Evolutionary conservation across 2,329 filamentous ascomycete species (phyloP).

Genomic region (Calonectria leucothoes): DNA sequence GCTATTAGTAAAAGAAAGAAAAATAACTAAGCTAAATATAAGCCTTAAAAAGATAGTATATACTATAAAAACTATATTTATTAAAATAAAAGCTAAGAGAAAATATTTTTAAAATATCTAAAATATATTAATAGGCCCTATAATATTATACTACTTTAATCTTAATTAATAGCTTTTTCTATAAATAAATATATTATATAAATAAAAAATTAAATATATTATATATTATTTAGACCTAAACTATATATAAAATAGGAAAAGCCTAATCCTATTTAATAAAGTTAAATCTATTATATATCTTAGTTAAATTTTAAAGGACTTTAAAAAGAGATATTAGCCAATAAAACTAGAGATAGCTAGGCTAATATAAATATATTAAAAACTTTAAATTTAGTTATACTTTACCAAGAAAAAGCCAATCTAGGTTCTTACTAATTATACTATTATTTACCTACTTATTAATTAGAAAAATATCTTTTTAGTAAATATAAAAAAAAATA

Average conservation of each 20-base stretch:
- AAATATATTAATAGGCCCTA: background rate
- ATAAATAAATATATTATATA: background rate
- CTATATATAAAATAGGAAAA: too few relatives aligned
- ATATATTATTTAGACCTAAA: too few relatives aligned
- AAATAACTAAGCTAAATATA: background rate
- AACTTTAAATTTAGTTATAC: too few relatives aligned
- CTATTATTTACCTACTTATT: too few relatives aligned
- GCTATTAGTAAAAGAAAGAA: background rate
- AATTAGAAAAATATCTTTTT: background rate
- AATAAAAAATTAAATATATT: background rate
- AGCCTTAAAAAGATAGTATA: background rate
- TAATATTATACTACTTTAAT: background rate
- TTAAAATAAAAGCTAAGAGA: background rate
- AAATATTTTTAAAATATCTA: background rate
- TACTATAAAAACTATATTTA: background rate
- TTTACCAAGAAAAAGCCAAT: too few relatives aligned
- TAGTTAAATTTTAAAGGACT: background rate
- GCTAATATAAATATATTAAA: background rate
- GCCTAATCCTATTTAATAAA: background rate
- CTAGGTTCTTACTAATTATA: too few relatives aligned
- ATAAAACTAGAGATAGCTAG: background rate
- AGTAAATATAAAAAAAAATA: background rate
- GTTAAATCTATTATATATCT: background rate
- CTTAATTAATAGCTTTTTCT: background rate
- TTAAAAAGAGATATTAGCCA: background rate